Evolutionary conservation across 768 basidiomycete genomes (phyloP), one percentile per base, ranked within the genome.

Genomic region (Leccinum ochraceum): DNA sequence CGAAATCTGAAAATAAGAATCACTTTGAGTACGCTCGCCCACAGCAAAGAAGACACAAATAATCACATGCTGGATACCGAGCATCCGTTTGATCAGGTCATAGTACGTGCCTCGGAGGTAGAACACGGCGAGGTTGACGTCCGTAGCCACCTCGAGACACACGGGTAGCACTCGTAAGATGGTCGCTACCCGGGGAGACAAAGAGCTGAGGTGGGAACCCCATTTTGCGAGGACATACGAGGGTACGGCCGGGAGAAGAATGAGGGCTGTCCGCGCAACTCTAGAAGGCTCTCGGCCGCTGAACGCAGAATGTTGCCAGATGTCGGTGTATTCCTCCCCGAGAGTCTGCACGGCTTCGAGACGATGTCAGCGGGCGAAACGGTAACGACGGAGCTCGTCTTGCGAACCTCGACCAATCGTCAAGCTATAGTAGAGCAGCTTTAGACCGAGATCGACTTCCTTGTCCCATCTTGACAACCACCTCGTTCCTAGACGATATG

Each of bases 321-420:
- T 86, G 67, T 89, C 88, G 1, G 91, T 93, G 67, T 95, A 95
- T 69, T 95, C 93, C 72, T 95, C 93, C n/a, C 93, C 93, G 1
- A 94, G 79, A 4, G 89, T 93, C 73, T 94, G 92, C 10, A 81
- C 82, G 16, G 87, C 92, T 94, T 55, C 42, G 9, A 10, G 42
- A 56, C 20, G 48, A 61, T 39, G 59, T 63, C 53, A 73, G 64
- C 53, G 7, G 22, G 34, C 48, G 17, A 10, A 26, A 32, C 36
- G 55, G 28, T 8, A 30, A 24, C 26, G 36, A 50, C 50, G 8
- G 56, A 36, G 8, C 10, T 5, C n/a, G 8, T 52, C 46, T 37
- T 30, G 65, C 77, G 60, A 65, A 92, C 93, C 90, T 76, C 85
- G 79, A 57, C 90, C 90, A 53, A 85, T 84, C 2, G 90, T 91